Evolutionary conservation across 1,284 basidiomycete species (phyloP).

Genomic region (Cystobasidium slooffiae): DNA sequence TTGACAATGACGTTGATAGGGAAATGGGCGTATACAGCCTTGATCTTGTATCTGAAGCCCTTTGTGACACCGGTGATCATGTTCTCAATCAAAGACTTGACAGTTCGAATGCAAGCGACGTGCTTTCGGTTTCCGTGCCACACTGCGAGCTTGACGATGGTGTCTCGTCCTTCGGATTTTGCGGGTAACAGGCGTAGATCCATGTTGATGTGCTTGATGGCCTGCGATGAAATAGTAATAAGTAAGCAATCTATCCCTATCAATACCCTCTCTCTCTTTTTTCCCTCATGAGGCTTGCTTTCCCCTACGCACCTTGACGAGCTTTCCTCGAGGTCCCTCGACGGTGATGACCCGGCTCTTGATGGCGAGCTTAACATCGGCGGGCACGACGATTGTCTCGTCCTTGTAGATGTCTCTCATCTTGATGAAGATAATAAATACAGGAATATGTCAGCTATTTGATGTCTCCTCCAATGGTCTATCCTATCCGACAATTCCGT

Average conservation of each 20-base stretch:
- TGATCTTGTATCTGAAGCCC: constrained; percentile 99
- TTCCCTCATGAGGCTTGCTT: background rate
- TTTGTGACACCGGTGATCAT: constrained; percentile 97
- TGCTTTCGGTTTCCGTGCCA: constrained; percentile 99
- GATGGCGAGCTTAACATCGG: constrained; percentile 78
- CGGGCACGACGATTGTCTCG: constrained; percentile 89
- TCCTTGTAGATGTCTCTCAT: constrained; percentile 92
- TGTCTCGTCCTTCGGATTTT: constrained; percentile 62
- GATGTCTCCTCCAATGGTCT: background rate
- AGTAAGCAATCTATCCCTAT: background rate
- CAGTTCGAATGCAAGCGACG: constrained; percentile 95
- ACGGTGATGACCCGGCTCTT: constrained; percentile 89
- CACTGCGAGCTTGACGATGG: constrained; percentile 86
- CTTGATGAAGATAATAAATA: constrained; percentile 56
- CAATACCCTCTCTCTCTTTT: background rate
- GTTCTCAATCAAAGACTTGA: constrained; percentile 92
- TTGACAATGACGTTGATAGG: constrained; percentile 99
- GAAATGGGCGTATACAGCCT: constrained; percentile 99
- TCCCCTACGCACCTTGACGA: constrained; percentile 67
- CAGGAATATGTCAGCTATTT: background rate
- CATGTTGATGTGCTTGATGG: constrained; percentile 93
- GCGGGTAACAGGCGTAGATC: constrained; percentile 80
- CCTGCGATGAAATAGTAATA: constrained; percentile 53
- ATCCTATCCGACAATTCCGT: background rate
- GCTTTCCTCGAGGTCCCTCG: constrained; percentile 83